Base-by-base conservation (phyloP, 805 yeast genomes). In the Cyberlindnera euphorbiae region DNA sequence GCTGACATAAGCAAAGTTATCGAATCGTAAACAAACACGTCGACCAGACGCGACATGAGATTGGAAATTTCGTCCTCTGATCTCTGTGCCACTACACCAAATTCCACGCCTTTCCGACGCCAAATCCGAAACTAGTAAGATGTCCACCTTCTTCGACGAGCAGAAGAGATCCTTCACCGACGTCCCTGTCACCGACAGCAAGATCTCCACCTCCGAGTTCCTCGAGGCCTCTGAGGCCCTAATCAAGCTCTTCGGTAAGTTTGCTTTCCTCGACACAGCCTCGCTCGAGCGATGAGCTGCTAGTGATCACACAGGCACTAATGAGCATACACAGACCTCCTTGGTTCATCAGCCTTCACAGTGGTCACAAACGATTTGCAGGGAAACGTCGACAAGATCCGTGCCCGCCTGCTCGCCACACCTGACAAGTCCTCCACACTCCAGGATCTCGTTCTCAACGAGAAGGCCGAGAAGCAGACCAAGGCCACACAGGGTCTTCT, bases 401-500 rank as follows among this genome's bases (percentile, higher is more conserved):
- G 88, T 46, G 67, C 77, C 31, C 75, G 80, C 54, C 69, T 81
- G 46, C 68, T 79, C 41, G 69, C 77, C 7, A 73, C 77, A 38
- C 95, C 95, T 30, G 73, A 65, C 26, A 62, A 64, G 36, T 69
- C 83, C 19, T 56, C 65, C n/a, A 80, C 94, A 17, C 70, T 87
- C 50, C 95, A 88, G 64, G 87, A 75, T 43, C 67, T 87, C 57
- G 81, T 88, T 23, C 63, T 82, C 43, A 66, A 78, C 38, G 96
- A 87, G 66, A 79, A 75, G 28, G 71, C 69, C 26, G 76, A 76
- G 47, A 68, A 70, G 52, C 63, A 65, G 36, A 83, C 80, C 60
- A 78, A 79, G 42, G 95, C 96, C 27, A 87, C 96, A 10, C 96
- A 88, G 63, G 96, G 94, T 26, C 72, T 87, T 47, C 64, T 87